Conservation (phyloP, 1,284 basidiomycete species). For the Tilletia horrida region DNA sequence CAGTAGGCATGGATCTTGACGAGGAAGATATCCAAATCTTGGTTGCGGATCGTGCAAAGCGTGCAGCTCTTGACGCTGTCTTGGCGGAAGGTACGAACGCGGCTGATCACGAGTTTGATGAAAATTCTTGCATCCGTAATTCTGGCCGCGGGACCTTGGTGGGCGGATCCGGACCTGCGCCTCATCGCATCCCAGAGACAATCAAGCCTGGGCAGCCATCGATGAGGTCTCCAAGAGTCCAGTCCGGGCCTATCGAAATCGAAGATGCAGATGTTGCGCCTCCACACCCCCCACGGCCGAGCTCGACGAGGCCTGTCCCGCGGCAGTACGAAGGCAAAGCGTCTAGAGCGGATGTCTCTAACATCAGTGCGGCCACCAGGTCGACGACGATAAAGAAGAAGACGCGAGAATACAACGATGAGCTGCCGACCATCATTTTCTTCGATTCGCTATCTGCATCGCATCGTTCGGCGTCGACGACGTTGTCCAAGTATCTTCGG, state of each 20-base stretch:
- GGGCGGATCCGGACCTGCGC: neutral
- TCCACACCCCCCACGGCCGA: too few relatives aligned
- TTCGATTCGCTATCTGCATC: conserved; percentile 76
- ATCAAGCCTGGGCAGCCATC: neutral
- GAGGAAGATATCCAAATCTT: too few relatives aligned
- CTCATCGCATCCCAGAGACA: neutral
- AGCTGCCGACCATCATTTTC: conserved; percentile 33
- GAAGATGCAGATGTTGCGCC: too few relatives aligned
- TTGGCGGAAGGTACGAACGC: too few relatives aligned
- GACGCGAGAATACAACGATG: conserved; percentile 18
- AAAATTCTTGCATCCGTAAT: conserved; percentile 8
- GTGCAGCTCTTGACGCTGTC: too few relatives aligned
- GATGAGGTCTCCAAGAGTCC: neutral
- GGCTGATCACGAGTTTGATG: too few relatives aligned
- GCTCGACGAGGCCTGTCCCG: too few relatives aligned
- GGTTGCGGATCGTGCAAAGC: too few relatives aligned
- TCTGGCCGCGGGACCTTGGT: neutral
- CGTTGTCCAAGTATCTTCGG: conserved; percentile 68
- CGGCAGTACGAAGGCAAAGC: neutral
- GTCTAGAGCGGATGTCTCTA: conserved; percentile 21
- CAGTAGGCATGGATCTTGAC: too few relatives aligned
- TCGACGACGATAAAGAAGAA: neutral
- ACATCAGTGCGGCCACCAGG: conserved; percentile 13
- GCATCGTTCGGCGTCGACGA: conserved; percentile 67
- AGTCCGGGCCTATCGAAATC: neutral